A percentile compares a stretch with the other conserved stretches of the same genome.
phyloP scores from a whole-genome alignment of 2,329 filamentous ascomycete genomes.

The Aureobasidium lini region DNA sequence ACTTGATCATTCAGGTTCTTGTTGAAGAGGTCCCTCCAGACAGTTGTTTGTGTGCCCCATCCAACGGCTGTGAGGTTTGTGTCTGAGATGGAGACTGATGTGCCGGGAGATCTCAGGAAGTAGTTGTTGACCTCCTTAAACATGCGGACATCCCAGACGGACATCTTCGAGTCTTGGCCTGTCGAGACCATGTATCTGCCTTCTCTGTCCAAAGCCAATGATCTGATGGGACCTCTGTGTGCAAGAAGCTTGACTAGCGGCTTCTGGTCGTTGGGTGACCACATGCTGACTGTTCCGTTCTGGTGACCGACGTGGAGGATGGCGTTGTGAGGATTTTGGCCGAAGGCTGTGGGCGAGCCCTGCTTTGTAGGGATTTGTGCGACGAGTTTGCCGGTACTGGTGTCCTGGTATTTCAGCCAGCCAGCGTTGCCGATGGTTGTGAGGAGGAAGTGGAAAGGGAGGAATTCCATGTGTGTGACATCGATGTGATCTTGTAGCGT shows the following conservation, averaged over 20 bases:
- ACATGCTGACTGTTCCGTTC: constrained; percentile 88
- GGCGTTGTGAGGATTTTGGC: constrained; percentile 87
- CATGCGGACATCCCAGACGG: constrained; percentile 93
- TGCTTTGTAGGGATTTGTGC: constrained; percentile 77
- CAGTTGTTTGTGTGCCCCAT: constrained; percentile 79
- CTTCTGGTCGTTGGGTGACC: constrained; percentile 85
- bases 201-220: constrained; percentile 76
- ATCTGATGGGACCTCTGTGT: constrained; percentile 81
- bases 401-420: constrained; percentile 88
- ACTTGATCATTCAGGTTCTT: constrained; percentile 59
- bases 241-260: constrained; percentile 86
- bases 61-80: constrained; percentile 79
- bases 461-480: constrained; percentile 86
- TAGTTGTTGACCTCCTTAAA: constrained; percentile 90
- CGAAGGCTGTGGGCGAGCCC: constrained; percentile 73
- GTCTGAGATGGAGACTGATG: constrained; percentile 82
- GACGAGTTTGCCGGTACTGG: constrained; percentile 83
- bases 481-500: constrained; percentile 85
- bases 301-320: constrained; percentile 89
- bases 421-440: constrained; percentile 78
- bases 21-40: constrained; percentile 87
- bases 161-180: constrained; percentile 83
- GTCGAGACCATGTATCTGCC: constrained; percentile 94
- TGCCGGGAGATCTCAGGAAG: constrained; percentile 72
- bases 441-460: constrained; percentile 92